Percentiles rank a stretch among this genome's conserved stretches.
phyloP scores from a whole-genome alignment of 768 basidiomycete genomes.

The Suillus alpinus region DNA sequence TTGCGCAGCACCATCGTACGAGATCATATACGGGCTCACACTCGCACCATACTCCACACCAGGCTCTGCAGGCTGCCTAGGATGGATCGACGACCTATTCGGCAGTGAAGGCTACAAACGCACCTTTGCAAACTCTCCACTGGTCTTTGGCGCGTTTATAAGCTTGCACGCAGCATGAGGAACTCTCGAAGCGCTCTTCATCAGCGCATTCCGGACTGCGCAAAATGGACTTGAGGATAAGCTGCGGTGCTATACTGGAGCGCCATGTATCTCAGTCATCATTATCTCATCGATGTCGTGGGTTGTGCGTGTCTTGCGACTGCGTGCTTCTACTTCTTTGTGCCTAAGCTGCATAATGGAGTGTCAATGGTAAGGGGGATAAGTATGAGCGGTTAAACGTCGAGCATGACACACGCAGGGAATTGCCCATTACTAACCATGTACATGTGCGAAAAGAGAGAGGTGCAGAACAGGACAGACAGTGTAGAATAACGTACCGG shows the following conservation, averaged over 20 bases:
- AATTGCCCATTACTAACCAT: no score
- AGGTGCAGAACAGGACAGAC: no score
- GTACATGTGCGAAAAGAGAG: no score
- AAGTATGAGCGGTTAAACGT: slow-evolving; percentile 81
- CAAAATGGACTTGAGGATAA: slow-evolving; percentile 76
- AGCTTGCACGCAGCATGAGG: slow-evolving; percentile 88
- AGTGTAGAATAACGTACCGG: no score
- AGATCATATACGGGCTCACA: slow-evolving; percentile 92
- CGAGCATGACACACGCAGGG: no score
- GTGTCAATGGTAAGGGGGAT: slow-evolving; percentile 39
- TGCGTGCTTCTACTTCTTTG: slow-evolving; percentile 81
- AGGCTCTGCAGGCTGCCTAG: slow-evolving; percentile 89
- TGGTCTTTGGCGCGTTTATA: slow-evolving; percentile 96
- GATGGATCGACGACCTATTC: slow-evolving; percentile 88
- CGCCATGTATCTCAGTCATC: slow-evolving; percentile 98
- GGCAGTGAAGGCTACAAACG: slow-evolving; percentile 71
- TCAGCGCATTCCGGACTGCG: slow-evolving; percentile 83
- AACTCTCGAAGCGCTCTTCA: slow-evolving; percentile 88
- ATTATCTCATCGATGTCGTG: slow-evolving; percentile 98
- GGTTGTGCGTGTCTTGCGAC: slow-evolving; percentile 90
- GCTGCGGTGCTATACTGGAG: slow-evolving; percentile 90
- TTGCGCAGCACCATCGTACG: slow-evolving; percentile 96
- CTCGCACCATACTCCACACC: slow-evolving; percentile 90
- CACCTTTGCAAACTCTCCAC: slow-evolving; percentile 80
- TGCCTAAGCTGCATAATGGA: slow-evolving; percentile 72